These are phyloP conservation scores for Claviceps sp. DNA, from an alignment of 2,329 filamentous ascomycete species.

Conservation along the genomic window DNA sequence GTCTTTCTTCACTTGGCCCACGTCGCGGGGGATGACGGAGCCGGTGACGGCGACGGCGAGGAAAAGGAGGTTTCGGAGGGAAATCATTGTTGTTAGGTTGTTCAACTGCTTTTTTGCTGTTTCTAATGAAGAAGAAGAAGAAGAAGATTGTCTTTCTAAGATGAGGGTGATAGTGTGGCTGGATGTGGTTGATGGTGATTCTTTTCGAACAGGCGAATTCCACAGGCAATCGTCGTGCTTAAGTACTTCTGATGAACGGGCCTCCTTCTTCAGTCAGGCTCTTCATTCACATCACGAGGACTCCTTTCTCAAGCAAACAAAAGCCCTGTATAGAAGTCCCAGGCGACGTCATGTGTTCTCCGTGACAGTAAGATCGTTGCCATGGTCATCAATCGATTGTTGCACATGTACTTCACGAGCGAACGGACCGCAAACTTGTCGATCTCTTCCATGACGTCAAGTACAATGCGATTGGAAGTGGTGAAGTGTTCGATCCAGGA, in stretches of 20 bases:
- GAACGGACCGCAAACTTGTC: background rate
- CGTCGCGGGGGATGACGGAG: slow-evolving; percentile 1
- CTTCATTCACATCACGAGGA: background rate
- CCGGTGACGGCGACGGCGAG: slow-evolving; percentile 1
- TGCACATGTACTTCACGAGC: background rate
- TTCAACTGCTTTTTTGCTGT: background rate
- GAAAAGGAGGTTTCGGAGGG: slow-evolving; percentile 3
- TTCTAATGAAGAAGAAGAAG: background rate
- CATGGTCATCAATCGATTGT: background rate
- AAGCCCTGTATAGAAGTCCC: background rate
- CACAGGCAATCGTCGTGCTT: background rate
- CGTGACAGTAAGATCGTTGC: background rate
- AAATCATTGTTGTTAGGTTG: background rate
- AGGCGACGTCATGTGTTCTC: background rate
- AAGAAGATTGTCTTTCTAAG: background rate
- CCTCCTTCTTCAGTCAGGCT: background rate
- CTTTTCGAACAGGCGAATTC: background rate
- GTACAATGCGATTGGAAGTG: background rate
- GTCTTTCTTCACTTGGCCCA: background rate
- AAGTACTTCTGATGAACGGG: background rate
- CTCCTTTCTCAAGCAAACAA: background rate
- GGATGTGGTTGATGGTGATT: background rate
- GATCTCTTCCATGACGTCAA: background rate
- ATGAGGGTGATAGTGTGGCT: background rate
- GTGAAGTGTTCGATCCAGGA: background rate